These are phyloP conservation scores for Aegilops tauschii DNA, from an alignment of 176 grass and related monocot species.

Conservation along the genomic window DNA sequence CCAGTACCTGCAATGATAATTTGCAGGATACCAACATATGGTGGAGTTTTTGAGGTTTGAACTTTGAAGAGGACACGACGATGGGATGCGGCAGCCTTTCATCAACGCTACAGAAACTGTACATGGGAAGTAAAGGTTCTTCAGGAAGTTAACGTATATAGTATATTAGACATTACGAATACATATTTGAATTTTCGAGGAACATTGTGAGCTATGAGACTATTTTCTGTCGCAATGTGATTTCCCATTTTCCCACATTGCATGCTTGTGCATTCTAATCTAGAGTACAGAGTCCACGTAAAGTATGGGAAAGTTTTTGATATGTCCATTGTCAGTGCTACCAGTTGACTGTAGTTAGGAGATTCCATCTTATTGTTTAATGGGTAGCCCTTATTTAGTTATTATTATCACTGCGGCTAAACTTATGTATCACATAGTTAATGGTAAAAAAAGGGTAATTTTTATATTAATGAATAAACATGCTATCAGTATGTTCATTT, in stretches of 20 bases:
- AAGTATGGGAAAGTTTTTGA: background rate
- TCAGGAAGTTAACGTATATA: too few relatives aligned
- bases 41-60: too few relatives aligned
- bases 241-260: background rate
- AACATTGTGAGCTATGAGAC: background rate
- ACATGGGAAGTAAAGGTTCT: too few relatives aligned
- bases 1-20: too few relatives aligned
- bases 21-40: too few relatives aligned
- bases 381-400: background rate
- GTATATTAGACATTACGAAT: too few relatives aligned
- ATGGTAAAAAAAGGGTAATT: too few relatives aligned
- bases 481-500: background rate
- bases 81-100: too few relatives aligned
- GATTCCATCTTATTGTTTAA: background rate
- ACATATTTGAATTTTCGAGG: slow-evolving; percentile 12
- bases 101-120: too few relatives aligned
- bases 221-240: background rate
- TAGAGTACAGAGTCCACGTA: background rate
- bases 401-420: background rate
- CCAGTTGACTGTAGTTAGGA: background rate
- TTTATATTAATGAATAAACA: background rate
- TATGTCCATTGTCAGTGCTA: background rate
- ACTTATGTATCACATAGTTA: background rate
- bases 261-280: slow-evolving; percentile 19
- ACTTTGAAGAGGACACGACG: too few relatives aligned